These are phyloP conservation scores for Guyanaporus albipodus DNA, from an alignment of 768 basidiomycete species.

Conservation along the genomic window DNA sequence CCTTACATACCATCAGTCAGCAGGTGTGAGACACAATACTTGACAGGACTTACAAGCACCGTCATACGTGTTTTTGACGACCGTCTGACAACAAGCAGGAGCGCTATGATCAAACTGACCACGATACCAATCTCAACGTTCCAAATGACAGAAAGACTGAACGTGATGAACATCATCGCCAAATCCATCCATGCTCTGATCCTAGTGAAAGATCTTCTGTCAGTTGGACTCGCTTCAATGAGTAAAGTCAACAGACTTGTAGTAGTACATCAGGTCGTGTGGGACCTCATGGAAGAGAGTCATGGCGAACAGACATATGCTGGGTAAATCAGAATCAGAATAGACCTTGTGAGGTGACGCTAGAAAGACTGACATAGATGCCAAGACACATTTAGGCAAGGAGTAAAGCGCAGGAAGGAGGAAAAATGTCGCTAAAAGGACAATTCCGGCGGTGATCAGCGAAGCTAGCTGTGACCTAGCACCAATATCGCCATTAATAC, in stretches of 20 bases:
- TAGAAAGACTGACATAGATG: conserved; percentile 63
- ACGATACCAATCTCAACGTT: conserved; percentile 90
- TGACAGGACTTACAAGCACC: conserved; percentile 55
- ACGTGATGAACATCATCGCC: conserved; percentile 82
- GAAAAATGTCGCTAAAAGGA: conserved; percentile 86
- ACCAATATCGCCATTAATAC: conserved; percentile 89
- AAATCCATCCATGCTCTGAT: conserved; percentile 95
- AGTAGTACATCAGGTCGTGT: conserved; percentile 82
- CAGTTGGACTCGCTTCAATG: neutral
- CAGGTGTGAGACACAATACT: neutral
- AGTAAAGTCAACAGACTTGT: conserved; percentile 55
- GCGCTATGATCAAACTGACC: conserved; percentile 82
- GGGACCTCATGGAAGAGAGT: conserved; percentile 82
- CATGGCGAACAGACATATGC: conserved; percentile 83
- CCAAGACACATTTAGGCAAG: conserved; percentile 87
- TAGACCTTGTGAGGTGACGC: neutral
- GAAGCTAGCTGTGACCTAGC: conserved; percentile 88
- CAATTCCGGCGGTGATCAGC: conserved; percentile 65
- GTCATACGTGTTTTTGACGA: conserved; percentile 89
- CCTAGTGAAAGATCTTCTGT: conserved; percentile 23
- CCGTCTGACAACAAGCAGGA: conserved; percentile 85
- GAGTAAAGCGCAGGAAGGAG: conserved; percentile 81
- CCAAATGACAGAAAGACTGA: conserved; percentile 83
- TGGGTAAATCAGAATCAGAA: conserved; percentile 28
- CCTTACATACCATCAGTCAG: conserved; percentile 43